Evolutionary conservation across 1,139 yeast species (phyloP).

Genomic region (Kluyveromyces marxianus): DNA sequence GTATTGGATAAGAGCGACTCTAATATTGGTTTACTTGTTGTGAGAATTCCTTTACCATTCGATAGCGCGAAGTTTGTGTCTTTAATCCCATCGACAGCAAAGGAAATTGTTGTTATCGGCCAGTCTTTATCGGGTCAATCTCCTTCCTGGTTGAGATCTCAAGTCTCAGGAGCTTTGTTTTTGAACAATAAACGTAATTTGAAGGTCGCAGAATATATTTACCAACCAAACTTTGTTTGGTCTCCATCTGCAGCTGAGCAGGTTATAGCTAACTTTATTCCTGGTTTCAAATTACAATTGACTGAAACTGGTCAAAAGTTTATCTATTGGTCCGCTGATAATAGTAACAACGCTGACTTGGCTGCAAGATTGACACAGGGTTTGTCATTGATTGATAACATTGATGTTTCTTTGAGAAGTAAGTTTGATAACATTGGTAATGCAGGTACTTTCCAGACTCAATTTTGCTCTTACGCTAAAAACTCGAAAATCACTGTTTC

Average conservation of each 20-base stretch:
- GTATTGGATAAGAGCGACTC: conserved; percentile 35
- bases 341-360: conserved; percentile 45
- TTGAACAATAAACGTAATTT: conserved; percentile 38
- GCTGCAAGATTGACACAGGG: conserved; percentile 66
- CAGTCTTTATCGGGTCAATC: conserved; percentile 39
- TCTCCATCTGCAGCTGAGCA: conserved; percentile 48
- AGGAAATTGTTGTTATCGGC: conserved; percentile 58
- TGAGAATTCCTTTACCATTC: conserved; percentile 77
- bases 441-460: conserved; percentile 81
- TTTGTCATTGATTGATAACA: conserved; percentile 56
- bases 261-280: conserved; percentile 40
- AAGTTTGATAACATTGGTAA: conserved; percentile 62
- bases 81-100: conserved; percentile 50
- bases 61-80: conserved; percentile 51
- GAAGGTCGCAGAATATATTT: conserved; percentile 44
- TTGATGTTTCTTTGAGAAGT: conserved; percentile 49
- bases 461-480: conserved; percentile 37
- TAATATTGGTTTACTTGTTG: conserved; percentile 57
- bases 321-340: conserved; percentile 65
- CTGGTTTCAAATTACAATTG: conserved; percentile 34
- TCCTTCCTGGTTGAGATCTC: conserved; percentile 48
- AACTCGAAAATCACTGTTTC: conserved; percentile 23
- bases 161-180: conserved; percentile 67
- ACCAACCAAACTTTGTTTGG: conserved; percentile 49
- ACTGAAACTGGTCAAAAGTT: conserved; percentile 39